phyloP scores from a whole-genome alignment of 495 filamentous ascomycete species.

The Patellaria atrata region DNA sequence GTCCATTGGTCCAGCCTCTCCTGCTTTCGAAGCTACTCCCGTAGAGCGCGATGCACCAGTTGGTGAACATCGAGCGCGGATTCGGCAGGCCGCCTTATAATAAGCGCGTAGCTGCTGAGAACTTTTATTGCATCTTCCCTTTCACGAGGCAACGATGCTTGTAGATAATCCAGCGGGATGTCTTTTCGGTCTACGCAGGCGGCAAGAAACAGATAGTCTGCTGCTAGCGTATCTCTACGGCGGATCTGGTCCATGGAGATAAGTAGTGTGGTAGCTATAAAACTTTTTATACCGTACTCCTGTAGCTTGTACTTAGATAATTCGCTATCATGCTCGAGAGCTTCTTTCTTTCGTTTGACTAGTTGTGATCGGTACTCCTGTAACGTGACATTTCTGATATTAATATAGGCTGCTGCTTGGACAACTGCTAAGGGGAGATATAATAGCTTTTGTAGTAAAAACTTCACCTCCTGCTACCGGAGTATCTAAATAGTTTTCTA shows the following conservation, averaged over 20 bases:
- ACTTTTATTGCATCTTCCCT: constrained; percentile 21
- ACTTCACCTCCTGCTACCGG: not conserved
- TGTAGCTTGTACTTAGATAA: constrained; percentile 35
- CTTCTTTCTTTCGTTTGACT: constrained; percentile 28
- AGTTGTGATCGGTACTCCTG: constrained; percentile 31
- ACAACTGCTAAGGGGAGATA: constrained; percentile 7
- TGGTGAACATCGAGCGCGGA: constrained; percentile 29
- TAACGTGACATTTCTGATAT: not conserved
- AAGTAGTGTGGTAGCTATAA: constrained; percentile 40
- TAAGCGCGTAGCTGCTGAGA: not conserved
- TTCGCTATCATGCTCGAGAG: constrained; percentile 30
- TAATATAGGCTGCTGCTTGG: constrained; percentile 8
- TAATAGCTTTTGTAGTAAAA: not conserved
- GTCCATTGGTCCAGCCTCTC: not conserved
- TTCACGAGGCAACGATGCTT: constrained; percentile 22
- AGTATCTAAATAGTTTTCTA: constrained; percentile 1
- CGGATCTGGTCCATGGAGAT: constrained; percentile 38
- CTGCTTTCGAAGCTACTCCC: constrained; percentile 25
- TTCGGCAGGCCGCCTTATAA: constrained; percentile 23
- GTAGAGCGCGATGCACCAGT: constrained; percentile 33
- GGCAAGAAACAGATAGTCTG: constrained; percentile 31
- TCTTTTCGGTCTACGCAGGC: constrained; percentile 31
- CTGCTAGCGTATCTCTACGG: constrained; percentile 18
- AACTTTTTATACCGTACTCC: constrained; percentile 32
- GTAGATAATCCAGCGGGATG: too few relatives aligned